Percentiles rank a stretch among this genome's conserved stretches.
Evolutionary conservation across 192 early-diverging fungal genomes (phyloP).

Genomic region (Geosiphon pyriformis): DNA sequence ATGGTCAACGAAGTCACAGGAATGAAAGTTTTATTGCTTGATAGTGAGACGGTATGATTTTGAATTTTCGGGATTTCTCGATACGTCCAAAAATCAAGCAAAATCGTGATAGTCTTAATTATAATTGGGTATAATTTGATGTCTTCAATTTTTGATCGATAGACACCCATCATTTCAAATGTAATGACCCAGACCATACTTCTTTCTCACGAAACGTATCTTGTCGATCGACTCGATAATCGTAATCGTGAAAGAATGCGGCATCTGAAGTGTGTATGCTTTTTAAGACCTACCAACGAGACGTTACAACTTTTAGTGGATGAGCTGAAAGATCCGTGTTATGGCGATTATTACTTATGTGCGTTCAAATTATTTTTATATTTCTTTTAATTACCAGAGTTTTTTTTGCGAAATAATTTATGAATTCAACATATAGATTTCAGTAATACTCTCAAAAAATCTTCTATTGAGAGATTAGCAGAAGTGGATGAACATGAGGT

Average conservation of each 20-base stretch:
- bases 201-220: constrained; percentile 86
- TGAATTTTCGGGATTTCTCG: no score
- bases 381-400: background rate
- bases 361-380: constrained; percentile 16
- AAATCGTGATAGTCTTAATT: no score
- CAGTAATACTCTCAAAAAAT: constrained; percentile 89
- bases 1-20: constrained; percentile 86
- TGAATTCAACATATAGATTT: constrained; percentile 56
- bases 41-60: constrained; percentile 76
- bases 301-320: constrained; percentile 82
- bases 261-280: constrained; percentile 93
- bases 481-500: constrained; percentile 94
- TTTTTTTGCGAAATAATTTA: constrained; percentile 1
- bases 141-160: no score
- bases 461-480: constrained; percentile 84
- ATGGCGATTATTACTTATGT: constrained; percentile 97
- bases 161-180: constrained; percentile 92
- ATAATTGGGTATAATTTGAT: no score
- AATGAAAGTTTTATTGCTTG: constrained; percentile 97
- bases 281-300: constrained; percentile 79
- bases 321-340: constrained; percentile 86
- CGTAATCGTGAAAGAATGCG: constrained; percentile 80
- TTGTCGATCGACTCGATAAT: constrained; percentile 92
- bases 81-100: no score
- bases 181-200: constrained; percentile 91